Percentiles rank a stretch among this genome's conserved stretches.
phyloP scores from a whole-genome alignment of 352 stramenopile genomes.

The Pelagophyceae sp. region DNA sequence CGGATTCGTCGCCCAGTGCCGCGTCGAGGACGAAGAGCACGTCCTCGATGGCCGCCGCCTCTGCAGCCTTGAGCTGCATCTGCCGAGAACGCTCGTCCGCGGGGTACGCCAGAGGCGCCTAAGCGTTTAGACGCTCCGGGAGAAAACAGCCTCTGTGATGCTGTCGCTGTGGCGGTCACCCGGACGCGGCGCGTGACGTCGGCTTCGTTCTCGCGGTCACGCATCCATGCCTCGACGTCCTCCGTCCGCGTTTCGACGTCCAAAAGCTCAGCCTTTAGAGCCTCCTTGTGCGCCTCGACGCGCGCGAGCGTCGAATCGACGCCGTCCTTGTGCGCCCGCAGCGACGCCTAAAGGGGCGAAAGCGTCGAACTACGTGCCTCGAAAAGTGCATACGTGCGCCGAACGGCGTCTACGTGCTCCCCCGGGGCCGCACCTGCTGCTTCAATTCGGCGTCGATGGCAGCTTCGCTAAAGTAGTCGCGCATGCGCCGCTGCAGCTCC shows the following conservation, averaged over 20 bases:
- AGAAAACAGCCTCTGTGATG: neutral
- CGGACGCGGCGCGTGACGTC: neutral
- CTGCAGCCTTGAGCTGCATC: neutral
- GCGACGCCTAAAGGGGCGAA: neutral
- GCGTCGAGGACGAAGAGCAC: slow-evolving; percentile 4
- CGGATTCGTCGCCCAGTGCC: neutral
- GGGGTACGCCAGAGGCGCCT: neutral
- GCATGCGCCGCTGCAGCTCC: neutral
- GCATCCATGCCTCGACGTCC: neutral
- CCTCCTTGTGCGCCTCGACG: neutral
- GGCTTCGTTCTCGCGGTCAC: neutral
- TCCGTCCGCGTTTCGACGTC: neutral
- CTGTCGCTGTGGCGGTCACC: neutral
- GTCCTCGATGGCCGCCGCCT: neutral
- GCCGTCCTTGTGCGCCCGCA: neutral
- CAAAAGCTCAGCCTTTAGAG: neutral
- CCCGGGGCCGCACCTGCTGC: neutral
- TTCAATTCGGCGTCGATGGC: neutral
- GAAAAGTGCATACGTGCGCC: too few species aligned
- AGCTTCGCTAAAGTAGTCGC: neutral
- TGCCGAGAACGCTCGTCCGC: neutral
- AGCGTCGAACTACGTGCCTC: neutral
- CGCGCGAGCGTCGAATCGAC: neutral
- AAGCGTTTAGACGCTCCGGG: neutral
- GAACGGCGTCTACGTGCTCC: too few species aligned